Base-by-base conservation (phyloP, 2,329 filamentous ascomycete genomes). In the Fusarium sp. region DNA sequence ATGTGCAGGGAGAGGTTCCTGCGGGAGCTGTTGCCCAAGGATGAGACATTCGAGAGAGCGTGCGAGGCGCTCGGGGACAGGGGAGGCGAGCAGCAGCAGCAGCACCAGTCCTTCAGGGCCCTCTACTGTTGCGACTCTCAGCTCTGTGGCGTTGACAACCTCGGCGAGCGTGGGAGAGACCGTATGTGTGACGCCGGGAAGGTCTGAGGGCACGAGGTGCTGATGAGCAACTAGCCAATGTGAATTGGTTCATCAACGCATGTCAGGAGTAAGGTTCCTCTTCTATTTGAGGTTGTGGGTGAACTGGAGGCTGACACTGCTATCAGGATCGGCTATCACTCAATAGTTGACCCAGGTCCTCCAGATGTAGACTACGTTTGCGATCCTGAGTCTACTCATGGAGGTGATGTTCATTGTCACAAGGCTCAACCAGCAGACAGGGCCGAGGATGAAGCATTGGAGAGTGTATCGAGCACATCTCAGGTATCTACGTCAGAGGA, bases 41-140 rank as follows among this genome's bases (percentile, higher is more conserved):
- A 73, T 58, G 70, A 77, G 67, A 77, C 77, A 61, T 77, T 80
- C 65, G 54, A 64, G 8, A 61, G 69, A 9, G 73, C 75, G 34
- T 83, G 82, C 67, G 65, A 76, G 64, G 65, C 64, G 6, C 74
- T 81, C 4, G 68, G 75, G 68, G 64, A 75, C 73, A 71, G 55
- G 18, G 57, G 62, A 7, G 58, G 25, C 25, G 25, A 25, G 25
- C 25, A 25, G 25, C 23, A 29, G 27, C 27, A 64, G 31, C 71
- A 74, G 55, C 71, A 73, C 25, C 55, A 73, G 7, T 62, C 65
- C n/a, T 78, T 87, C 10, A 82, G 80, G 78, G 73, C 77, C 40
- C 76, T 87, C 20, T 87, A 87, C 72, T 84, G 84, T 74, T 86
- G 85, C 74, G 84, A 86, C 72, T 79, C 81, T 53, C 80, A 79